phyloP scores from a whole-genome alignment of 768 basidiomycete genomes.

The Boletellus ananas region DNA sequence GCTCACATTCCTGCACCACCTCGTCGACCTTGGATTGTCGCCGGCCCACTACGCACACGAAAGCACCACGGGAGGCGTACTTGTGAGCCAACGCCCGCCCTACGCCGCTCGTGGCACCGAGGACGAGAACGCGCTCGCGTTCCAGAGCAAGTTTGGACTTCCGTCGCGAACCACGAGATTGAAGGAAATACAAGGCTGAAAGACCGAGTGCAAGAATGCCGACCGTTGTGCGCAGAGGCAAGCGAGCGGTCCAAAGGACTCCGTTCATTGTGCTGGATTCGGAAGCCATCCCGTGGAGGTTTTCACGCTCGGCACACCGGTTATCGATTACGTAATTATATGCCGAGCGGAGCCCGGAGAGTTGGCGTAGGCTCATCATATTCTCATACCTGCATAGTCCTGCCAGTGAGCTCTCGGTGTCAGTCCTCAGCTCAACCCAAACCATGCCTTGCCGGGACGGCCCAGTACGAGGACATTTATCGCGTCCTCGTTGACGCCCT shows the following conservation, averaged over 20 bases:
- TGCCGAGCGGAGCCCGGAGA: too few relatives aligned
- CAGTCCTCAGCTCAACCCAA: too few relatives aligned
- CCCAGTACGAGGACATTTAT: too few relatives aligned
- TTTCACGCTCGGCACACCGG: too few relatives aligned
- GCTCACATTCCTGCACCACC: slow-evolving; percentile 59
- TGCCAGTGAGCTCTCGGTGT: too few relatives aligned
- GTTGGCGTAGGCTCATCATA: too few relatives aligned
- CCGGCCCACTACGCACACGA: slow-evolving; percentile 71
- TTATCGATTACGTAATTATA: too few relatives aligned
- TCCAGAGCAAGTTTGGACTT: slow-evolving; percentile 35
- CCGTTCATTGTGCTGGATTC: slow-evolving; percentile 5
- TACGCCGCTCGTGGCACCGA: slow-evolving; percentile 84
- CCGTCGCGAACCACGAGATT: slow-evolving; percentile 24
- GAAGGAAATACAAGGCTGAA: slow-evolving; percentile 17
- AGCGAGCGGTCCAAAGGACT: not conserved
- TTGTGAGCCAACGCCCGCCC: slow-evolving; percentile 65
- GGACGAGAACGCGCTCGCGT: slow-evolving; percentile 69
- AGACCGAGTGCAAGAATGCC: slow-evolving; percentile 16
- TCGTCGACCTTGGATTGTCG: slow-evolving; percentile 49
- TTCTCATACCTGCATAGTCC: too few relatives aligned
- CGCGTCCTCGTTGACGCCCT: too few relatives aligned
- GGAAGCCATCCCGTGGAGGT: not conserved
- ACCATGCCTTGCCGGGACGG: too few relatives aligned
- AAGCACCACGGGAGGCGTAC: slow-evolving; percentile 74
- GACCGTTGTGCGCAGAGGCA: slow-evolving; percentile 5